phyloP scores from a whole-genome alignment of 305 asterid genomes.

The Solanum hybrid region DNA sequence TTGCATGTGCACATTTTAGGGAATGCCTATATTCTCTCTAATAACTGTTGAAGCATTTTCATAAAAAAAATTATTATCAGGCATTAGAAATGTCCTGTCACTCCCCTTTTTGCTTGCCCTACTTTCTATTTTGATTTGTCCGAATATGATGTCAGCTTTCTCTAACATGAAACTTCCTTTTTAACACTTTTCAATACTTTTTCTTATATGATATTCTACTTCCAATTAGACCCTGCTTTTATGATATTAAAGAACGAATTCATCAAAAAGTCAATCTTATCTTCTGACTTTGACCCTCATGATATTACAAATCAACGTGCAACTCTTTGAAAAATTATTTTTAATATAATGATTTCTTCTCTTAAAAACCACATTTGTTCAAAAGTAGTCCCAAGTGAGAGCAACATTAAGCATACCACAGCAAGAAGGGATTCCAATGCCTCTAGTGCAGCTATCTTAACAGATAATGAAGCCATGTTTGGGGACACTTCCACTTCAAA shows the following conservation, averaged over 20 bases:
- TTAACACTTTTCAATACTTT: neutral
- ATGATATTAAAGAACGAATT: neutral
- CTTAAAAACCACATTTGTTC: neutral
- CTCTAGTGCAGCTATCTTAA: conserved; percentile 79
- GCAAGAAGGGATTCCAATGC: conserved; percentile 64
- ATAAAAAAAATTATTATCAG: neutral
- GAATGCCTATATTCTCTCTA: neutral
- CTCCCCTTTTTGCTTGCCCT: neutral
- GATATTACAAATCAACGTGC: neutral
- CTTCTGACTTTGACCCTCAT: neutral
- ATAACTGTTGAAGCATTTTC: neutral
- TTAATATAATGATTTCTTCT: neutral
- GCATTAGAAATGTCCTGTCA: neutral
- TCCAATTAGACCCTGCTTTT: neutral
- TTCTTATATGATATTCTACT: neutral
- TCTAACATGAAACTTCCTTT: neutral
- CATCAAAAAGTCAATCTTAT: neutral
- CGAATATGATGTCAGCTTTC: neutral
- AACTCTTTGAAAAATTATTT: neutral
- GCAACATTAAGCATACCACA: conserved; percentile 39
- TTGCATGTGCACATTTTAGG: neutral
- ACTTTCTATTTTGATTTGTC: neutral
- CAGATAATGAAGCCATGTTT: conserved; percentile 31
- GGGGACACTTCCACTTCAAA: conserved; percentile 25
- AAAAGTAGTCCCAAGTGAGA: conserved; percentile 1